A percentile compares a stretch with the other conserved stretches of the same genome.
These are phyloP conservation scores for Neofusicoccum ribis DNA, from an alignment of 2,329 filamentous ascomycete species.

Conservation along the genomic window DNA sequence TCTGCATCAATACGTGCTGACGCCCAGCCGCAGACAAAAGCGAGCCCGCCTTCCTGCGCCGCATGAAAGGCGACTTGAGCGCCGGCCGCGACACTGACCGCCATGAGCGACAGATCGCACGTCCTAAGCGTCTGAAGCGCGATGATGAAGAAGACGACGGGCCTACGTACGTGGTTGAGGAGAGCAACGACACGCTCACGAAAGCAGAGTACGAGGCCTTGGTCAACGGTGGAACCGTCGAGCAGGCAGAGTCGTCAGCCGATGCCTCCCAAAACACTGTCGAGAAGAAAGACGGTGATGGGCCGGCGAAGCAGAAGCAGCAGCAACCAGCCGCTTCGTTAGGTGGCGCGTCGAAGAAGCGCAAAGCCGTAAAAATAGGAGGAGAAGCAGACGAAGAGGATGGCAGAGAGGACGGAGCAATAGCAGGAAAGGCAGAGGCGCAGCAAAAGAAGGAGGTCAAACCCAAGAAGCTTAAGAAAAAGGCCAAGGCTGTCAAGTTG, in stretches of 20 bases:
- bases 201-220: constrained; percentile 53
- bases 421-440: constrained; percentile 20
- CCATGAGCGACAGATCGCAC: constrained; percentile 46
- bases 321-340: constrained; percentile 32
- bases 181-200: constrained; percentile 62
- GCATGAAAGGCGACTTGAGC: constrained; percentile 55
- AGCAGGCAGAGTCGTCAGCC: constrained; percentile 20
- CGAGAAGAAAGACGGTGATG: constrained; percentile 13
- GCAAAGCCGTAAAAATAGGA: constrained; percentile 39
- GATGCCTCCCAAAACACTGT: constrained; percentile 7
- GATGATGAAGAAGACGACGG: constrained; percentile 73
- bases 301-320: constrained; percentile 20
- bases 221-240: constrained; percentile 24
- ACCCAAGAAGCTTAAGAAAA: constrained; percentile 38
- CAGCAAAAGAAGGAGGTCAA: constrained; percentile 26
- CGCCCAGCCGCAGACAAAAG: constrained; percentile 48
- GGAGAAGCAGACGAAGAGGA: constrained; percentile 29
- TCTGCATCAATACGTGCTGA: background rate
- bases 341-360: constrained; percentile 36
- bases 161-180: constrained; percentile 73
- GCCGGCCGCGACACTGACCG: constrained; percentile 45
- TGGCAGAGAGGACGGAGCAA: constrained; percentile 18
- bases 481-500: constrained; percentile 37
- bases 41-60: constrained; percentile 49
- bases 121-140: constrained; percentile 48